Conservation (phyloP, 2,329 filamentous ascomycete species). For the Chalara sp. region DNA sequence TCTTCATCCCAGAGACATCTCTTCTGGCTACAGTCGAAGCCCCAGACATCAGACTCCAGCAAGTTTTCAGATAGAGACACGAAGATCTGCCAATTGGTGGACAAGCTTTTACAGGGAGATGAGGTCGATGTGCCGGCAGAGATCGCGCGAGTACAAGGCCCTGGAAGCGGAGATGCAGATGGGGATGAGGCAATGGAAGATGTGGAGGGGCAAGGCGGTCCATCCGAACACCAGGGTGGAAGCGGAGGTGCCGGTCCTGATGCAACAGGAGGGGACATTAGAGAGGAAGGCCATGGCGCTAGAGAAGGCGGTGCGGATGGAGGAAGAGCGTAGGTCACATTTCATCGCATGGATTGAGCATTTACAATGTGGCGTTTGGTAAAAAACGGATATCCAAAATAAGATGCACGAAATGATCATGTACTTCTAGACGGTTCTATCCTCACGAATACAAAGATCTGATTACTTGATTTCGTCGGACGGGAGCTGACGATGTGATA, state of each 20-base stretch:
- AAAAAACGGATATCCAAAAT: slow-evolving; percentile 12
- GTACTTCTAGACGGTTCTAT: slow-evolving; percentile 27
- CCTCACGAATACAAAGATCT: slow-evolving; percentile 20
- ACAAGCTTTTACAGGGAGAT: slow-evolving; percentile 78
- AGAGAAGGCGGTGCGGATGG: slow-evolving; percentile 94
- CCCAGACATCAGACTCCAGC: slow-evolving; percentile 66
- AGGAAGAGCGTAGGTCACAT: slow-evolving; percentile 93
- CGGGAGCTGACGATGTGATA: slow-evolving; percentile 41
- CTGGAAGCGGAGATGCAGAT: slow-evolving; percentile 44
- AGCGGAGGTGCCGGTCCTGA: slow-evolving; percentile 78
- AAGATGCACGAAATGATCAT: slow-evolving; percentile 16
- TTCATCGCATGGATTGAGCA: slow-evolving; percentile 21
- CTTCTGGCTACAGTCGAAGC: slow-evolving; percentile 94
- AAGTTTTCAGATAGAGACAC: slow-evolving; percentile 81
- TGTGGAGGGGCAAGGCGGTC: slow-evolving; percentile 57
- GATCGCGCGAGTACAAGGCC: slow-evolving; percentile 55
- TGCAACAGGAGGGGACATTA: slow-evolving; percentile 85
- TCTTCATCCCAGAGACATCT: slow-evolving; percentile 87
- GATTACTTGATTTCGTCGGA: slow-evolving; percentile 1
- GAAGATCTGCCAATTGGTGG: slow-evolving; percentile 82
- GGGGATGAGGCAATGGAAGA: slow-evolving; percentile 77
- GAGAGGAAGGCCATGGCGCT: slow-evolving; percentile 81
- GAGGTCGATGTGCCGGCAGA: slow-evolving; percentile 74
- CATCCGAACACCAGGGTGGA: slow-evolving; percentile 52
- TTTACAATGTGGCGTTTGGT: slow-evolving; percentile 25